A percentile compares a stretch with the other conserved stretches of the same genome.
These are phyloP conservation scores for Heterobasidion annosum DNA, from an alignment of 1,284 basidiomycete species.

Conservation along the genomic window DNA sequence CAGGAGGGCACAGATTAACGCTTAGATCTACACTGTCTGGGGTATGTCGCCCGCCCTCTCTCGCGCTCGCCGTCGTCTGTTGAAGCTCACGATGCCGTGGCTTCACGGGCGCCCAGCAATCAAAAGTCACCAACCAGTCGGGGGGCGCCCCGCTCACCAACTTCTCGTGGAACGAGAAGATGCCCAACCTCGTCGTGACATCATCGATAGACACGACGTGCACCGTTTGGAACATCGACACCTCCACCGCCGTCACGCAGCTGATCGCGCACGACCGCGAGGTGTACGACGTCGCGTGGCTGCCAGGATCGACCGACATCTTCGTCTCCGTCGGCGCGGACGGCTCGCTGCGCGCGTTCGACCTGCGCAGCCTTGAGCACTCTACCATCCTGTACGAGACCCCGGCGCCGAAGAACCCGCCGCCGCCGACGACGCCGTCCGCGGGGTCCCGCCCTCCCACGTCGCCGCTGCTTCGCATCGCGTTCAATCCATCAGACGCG, in stretches of 20 bases:
- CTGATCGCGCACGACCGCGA: constrained; percentile 97
- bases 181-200: constrained; percentile 84
- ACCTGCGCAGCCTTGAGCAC: constrained; percentile 92
- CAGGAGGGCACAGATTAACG: constrained; percentile 49
- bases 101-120: constrained; percentile 55
- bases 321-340: constrained; percentile 99
- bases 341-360: constrained; percentile 93
- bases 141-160: constrained; percentile 87
- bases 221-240: constrained; percentile 97
- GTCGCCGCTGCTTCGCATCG: constrained; percentile 75
- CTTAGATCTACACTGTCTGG: constrained; percentile 73
- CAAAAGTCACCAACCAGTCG: constrained; percentile 73
- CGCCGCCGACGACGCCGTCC: constrained; percentile 49
- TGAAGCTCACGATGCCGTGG: constrained; percentile 3
- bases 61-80: constrained; percentile 7
- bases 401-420: constrained; percentile 64
- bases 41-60: constrained; percentile 39
- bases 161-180: constrained; percentile 93
- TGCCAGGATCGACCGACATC: constrained; percentile 96
- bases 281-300: constrained; percentile 96
- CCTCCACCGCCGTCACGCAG: constrained; percentile 92
- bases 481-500: constrained; percentile 80
- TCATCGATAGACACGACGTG: constrained; percentile 96
- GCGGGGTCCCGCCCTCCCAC: constrained; percentile 61
- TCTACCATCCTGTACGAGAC: constrained; percentile 99